Evolutionary conservation across 108 stramenopile species (phyloP).

Genomic region (Aurantiochytrium sp.): DNA sequence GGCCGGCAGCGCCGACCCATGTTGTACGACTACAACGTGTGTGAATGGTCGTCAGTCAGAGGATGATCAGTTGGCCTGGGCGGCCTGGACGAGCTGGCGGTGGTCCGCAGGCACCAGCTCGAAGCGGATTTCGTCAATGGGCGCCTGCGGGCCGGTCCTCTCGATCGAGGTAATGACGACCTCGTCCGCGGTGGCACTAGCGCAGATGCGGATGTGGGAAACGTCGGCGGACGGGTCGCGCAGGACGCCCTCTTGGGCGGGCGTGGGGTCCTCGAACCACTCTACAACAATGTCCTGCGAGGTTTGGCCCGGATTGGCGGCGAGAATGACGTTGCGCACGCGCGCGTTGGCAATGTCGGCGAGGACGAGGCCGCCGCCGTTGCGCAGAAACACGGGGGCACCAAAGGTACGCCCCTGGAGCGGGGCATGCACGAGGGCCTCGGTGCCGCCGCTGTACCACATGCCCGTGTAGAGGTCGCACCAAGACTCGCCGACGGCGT

Average conservation of each 20-base stretch:
- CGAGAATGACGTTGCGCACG: not conserved
- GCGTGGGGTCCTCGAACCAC: slow-evolving; percentile 18
- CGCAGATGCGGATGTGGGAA: not conserved
- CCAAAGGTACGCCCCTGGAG: not conserved
- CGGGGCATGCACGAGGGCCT: not conserved
- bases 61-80: no score
- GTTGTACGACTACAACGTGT: no score
- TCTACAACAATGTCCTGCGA: not conserved
- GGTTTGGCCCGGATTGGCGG: not conserved
- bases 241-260: not conserved
- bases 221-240: not conserved
- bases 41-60: no score
- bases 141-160: not conserved
- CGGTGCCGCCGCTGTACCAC: not conserved
- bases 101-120: not conserved
- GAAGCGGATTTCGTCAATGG: not conserved
- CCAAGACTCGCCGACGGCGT: not conserved
- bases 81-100: not conserved
- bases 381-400: not conserved
- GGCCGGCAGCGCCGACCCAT: no score
- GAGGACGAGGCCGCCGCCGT: not conserved
- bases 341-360: not conserved
- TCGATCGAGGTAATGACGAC: not conserved
- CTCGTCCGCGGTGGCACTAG: not conserved
- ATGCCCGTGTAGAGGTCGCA: slow-evolving; percentile 1